phyloP scores from a whole-genome alignment of 768 basidiomycete species.

The Gloeophyllum trabeum region DNA sequence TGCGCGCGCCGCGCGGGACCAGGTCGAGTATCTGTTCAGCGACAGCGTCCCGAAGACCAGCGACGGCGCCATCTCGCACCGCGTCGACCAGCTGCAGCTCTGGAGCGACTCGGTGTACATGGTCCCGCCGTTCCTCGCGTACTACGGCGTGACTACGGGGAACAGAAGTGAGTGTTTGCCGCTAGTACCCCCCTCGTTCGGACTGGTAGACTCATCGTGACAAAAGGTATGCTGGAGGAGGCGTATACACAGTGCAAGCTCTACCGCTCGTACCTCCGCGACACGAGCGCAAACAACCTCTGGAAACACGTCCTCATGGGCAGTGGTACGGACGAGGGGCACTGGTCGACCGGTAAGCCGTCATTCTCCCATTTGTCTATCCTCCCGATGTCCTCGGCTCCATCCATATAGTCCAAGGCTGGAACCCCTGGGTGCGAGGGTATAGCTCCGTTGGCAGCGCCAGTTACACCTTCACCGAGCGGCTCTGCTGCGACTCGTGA shows the following conservation, averaged over 20 bases:
- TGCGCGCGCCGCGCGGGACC: conserved; percentile 48
- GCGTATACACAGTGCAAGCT: conserved; percentile 64
- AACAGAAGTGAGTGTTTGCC: conserved; percentile 49
- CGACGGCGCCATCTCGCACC: conserved; percentile 80
- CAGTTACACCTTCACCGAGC: too few species aligned
- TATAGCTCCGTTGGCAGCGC: too few species aligned
- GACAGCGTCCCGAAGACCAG: conserved; percentile 41
- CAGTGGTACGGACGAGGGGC: conserved; percentile 43
- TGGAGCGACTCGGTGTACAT: conserved; percentile 82
- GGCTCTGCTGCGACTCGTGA: too few species aligned
- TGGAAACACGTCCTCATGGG: conserved; percentile 76
- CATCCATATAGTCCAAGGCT: too few species aligned
- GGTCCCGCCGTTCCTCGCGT: conserved; percentile 82
- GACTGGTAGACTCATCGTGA: too few species aligned
- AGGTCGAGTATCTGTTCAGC: conserved; percentile 51
- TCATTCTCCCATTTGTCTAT: too few species aligned
- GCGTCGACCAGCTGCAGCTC: conserved; percentile 54
- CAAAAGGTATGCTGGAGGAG: conserved; percentile 47
- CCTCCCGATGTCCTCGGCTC: too few species aligned
- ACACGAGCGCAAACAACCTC: conserved; percentile 35
- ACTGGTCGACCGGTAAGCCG: conserved; percentile 76
- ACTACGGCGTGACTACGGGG: conserved; percentile 55
- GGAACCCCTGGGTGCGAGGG: too few species aligned
- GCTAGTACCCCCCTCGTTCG: too few species aligned
- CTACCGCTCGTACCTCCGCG: conserved; percentile 56